A percentile compares a stretch with the other conserved stretches of the same genome.
Conservation (phyloP, 2,329 filamentous ascomycete genomes). For the Xylariaceae sp. region DNA sequence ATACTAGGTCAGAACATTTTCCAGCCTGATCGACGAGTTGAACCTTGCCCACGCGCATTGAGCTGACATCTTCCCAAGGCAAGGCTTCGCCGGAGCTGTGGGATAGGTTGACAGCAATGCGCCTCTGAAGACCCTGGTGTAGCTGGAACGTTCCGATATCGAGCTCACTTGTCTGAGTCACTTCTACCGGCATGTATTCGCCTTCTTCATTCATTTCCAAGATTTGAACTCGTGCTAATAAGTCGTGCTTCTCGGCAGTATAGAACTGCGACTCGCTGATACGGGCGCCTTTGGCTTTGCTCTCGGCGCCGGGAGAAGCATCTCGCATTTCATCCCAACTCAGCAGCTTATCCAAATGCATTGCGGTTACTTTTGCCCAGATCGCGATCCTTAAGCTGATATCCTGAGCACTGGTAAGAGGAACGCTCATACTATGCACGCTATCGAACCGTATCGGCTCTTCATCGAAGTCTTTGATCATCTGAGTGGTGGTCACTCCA, state of each 20-base stretch:
- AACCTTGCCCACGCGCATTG: slow-evolving; percentile 74
- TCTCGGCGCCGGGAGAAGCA: slow-evolving; percentile 56
- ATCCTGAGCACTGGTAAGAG: slow-evolving; percentile 69
- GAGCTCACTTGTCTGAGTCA: slow-evolving; percentile 77
- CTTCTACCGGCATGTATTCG: slow-evolving; percentile 87
- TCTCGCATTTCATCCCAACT: slow-evolving; percentile 99
- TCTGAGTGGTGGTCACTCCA: slow-evolving; percentile 90
- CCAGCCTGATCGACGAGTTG: slow-evolving; percentile 80
- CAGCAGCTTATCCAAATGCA: slow-evolving; percentile 94
- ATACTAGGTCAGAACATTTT: slow-evolving; percentile 75
- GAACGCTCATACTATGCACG: slow-evolving; percentile 95
- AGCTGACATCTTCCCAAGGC: slow-evolving; percentile 80
- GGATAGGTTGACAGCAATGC: slow-evolving; percentile 82
- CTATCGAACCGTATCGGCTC: slow-evolving; percentile 91
- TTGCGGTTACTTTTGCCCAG: slow-evolving; percentile 83
- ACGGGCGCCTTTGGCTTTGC: slow-evolving; percentile 56
- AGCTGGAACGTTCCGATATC: slow-evolving; percentile 92
- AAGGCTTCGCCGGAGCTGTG: slow-evolving; percentile 86
- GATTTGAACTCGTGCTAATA: slow-evolving; percentile 83
- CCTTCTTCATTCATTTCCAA: slow-evolving; percentile 89
- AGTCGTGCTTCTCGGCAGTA: slow-evolving; percentile 87
- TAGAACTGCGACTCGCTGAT: slow-evolving; percentile 91
- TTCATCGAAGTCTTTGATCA: slow-evolving; percentile 92
- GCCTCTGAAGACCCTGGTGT: slow-evolving; percentile 88
- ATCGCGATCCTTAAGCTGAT: slow-evolving; percentile 81